Base-by-base conservation (phyloP, 2,329 filamentous ascomycete genomes). In the Trichoderma koningii region DNA sequence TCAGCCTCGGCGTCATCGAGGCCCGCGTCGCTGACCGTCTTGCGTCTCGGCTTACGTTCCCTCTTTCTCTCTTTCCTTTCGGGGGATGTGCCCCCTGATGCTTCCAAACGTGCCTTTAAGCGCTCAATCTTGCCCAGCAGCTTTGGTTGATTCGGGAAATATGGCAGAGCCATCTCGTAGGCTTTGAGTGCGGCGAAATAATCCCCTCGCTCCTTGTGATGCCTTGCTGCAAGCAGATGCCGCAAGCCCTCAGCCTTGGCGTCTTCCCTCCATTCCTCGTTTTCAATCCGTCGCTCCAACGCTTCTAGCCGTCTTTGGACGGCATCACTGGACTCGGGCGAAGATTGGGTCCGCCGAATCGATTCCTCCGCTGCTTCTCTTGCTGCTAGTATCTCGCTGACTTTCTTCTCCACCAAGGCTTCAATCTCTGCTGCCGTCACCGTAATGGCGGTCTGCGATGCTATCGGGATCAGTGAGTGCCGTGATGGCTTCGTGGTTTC, bases 331-430 rank as follows among this genome's bases (percentile, higher is more conserved):
- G 94, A 83, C 44, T 87, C 84, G 3, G 74, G 82, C 21, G 75
- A 73, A 26, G 75, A 70, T 12, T 76, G 71, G 38, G 51, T 62
- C 30, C 51, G 48, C 47, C 38, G 44, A n/a, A 73, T 68, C n/a
- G 74, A 69, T 55, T 75, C 74, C 66, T 83, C 77, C 17, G 82
- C 78, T 48, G 89, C 86, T 41, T 71, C 69, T 61, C 89, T 86
- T n/a, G 89, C 88, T 0, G 93, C 92, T 1, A 98, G 81, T 42
- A 95, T 93, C 78, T 97, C 93, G 66, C 90, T 89, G 0, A 98
- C 91, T 72, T 96, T 96, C 71, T 90, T 91, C 76, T 97, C 91
- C 1, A 98, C 92, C 79, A 97, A 88, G 45, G 93, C 91, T 75
- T 97, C 93, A 66, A 98, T 96, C 60, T 88, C 89, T 14, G 87